These are phyloP conservation scores for Barbatosphaeria neglecta DNA, from an alignment of 495 filamentous ascomycete genomes.

Conservation along the genomic window DNA sequence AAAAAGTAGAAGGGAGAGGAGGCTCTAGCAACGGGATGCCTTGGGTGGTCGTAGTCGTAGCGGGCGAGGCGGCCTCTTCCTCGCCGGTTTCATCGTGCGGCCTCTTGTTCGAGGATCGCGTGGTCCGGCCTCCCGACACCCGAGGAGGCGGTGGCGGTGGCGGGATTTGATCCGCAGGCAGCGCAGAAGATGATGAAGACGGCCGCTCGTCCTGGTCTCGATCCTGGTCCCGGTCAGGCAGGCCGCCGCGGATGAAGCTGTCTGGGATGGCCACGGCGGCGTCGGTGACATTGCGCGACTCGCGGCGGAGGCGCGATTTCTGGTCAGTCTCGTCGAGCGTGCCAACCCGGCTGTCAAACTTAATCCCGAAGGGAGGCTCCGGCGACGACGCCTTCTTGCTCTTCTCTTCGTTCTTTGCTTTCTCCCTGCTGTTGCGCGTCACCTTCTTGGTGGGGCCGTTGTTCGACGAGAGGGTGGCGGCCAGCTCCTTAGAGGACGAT, in stretches of 20 bases:
- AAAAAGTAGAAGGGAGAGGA: conserved; percentile 29
- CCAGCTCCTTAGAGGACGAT: too few species aligned
- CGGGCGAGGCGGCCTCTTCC: conserved; percentile 28
- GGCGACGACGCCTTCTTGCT: too few species aligned
- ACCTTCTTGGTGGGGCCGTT: conserved; percentile 13
- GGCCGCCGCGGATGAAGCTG: conserved; percentile 5
- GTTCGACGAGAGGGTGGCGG: neutral
- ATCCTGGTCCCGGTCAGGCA: neutral
- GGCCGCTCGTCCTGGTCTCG: conserved; percentile 1
- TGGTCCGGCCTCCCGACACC: conserved; percentile 14
- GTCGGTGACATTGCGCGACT: conserved; percentile 12
- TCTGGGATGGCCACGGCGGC: neutral
- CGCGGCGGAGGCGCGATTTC: conserved; percentile 13
- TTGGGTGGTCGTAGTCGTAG: too few species aligned
- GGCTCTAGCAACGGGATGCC: conserved; percentile 25
- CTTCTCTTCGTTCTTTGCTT: too few species aligned
- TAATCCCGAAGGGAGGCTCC: neutral
- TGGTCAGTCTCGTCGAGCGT: conserved; percentile 15
- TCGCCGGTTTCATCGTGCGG: conserved; percentile 35
- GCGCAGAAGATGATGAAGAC: neutral
- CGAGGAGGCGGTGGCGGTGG: conserved; percentile 1
- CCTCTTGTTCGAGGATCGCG: conserved; percentile 29
- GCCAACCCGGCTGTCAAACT: conserved; percentile 18
- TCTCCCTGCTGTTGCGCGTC: conserved; percentile 3
- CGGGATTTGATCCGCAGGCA: neutral